phyloP scores from a whole-genome alignment of 23 red algal genomes.

The Gracilaria domingensis region DNA sequence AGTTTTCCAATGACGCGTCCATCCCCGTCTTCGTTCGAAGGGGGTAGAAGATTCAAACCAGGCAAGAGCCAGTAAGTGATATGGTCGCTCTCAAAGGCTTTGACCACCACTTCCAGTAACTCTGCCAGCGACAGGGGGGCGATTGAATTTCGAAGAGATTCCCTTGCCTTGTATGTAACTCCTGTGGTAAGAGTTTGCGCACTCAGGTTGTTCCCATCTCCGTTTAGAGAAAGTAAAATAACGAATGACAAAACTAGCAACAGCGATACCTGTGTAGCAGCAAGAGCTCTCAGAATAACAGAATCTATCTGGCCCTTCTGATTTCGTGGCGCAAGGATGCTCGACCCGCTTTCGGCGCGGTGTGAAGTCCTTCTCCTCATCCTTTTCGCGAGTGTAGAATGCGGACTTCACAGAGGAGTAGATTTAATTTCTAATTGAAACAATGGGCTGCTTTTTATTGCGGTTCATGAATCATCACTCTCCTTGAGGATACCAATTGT shows the following conservation, averaged over 20 bases:
- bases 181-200: not conserved
- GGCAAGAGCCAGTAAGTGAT: conserved; percentile 72
- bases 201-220: not conserved
- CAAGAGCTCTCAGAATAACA: not conserved
- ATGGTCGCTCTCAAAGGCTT: conserved; percentile 32
- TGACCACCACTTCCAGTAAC: conserved; percentile 45
- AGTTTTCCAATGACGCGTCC: not conserved
- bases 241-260: not conserved
- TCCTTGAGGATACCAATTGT: too few relatives aligned
- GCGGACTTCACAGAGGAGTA: too few relatives aligned
- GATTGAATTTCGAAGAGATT: conserved; percentile 8
- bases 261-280: not conserved
- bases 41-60: conserved; percentile 46
- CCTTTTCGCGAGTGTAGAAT: too few relatives aligned
- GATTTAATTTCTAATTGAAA: too few relatives aligned
- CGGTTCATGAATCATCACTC: too few relatives aligned
- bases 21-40: not conserved
- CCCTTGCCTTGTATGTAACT: not conserved
- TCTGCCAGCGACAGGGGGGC: conserved; percentile 9
- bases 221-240: not conserved
- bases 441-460: too few relatives aligned
- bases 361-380: not conserved
- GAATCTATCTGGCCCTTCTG: not conserved
- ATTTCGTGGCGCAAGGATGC: not conserved
- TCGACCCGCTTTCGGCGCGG: not conserved